Evolutionary conservation across 257 asterid genomes (phyloP).

Genomic region (Avicennia marina): DNA sequence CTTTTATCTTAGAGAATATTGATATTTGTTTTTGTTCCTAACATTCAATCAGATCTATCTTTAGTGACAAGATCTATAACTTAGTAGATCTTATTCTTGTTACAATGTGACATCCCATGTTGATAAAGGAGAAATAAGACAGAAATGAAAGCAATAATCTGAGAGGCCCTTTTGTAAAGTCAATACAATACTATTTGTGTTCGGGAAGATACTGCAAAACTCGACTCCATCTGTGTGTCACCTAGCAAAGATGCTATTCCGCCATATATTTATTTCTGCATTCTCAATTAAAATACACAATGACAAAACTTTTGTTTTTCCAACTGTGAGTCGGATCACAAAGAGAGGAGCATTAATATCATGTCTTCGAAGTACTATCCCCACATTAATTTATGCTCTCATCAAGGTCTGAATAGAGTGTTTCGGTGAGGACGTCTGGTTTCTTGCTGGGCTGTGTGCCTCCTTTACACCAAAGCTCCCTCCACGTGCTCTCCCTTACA

Average conservation of each 20-base stretch:
- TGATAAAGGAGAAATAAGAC: conserved; percentile 41
- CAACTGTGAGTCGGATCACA: conserved; percentile 12
- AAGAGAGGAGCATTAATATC: conserved; percentile 9
- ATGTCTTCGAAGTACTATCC: conserved; percentile 13
- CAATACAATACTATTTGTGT: conserved; percentile 30
- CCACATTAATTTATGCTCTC: conserved; percentile 21
- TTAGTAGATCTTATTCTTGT: conserved; percentile 1
- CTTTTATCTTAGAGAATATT: not conserved
- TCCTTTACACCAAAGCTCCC: conserved; percentile 10
- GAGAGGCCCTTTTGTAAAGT: conserved; percentile 29
- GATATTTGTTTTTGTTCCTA: not conserved
- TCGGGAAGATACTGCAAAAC: conserved; percentile 29
- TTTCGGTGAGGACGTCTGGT: conserved; percentile 48
- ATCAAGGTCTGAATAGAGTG: conserved; percentile 43
- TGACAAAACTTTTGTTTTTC: not conserved
- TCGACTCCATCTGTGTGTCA: conserved; percentile 57
- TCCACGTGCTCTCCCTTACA: conserved; percentile 44
- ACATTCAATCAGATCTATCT: conserved; percentile 22
- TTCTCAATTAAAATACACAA: conserved; percentile 15
- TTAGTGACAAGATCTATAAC: conserved; percentile 11
- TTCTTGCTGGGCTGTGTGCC: conserved; percentile 53
- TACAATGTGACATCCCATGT: conserved; percentile 37
- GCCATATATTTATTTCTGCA: conserved; percentile 21
- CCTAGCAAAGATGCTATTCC: conserved; percentile 82
- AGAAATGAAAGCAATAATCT: conserved; percentile 18